Conservation (phyloP, 2,329 filamentous ascomycete genomes). For the Graphium sp. region DNA sequence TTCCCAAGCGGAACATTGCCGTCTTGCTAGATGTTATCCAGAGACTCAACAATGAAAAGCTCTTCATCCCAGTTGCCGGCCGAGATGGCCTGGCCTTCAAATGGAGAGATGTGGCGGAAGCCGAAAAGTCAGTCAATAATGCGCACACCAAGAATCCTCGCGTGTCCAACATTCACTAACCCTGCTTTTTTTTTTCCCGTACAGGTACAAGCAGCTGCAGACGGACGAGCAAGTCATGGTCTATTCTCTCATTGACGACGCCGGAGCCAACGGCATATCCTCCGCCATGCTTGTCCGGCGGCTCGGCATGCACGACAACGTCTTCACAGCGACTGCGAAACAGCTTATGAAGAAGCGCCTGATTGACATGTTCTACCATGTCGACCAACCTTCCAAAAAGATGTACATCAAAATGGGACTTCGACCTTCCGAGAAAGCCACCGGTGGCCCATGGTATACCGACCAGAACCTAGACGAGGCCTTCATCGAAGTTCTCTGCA, state of each 20-base stretch:
- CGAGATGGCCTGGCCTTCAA: constrained; percentile 35
- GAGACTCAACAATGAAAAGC: constrained; percentile 39
- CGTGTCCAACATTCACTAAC: constrained; percentile 2
- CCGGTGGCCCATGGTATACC: constrained; percentile 87
- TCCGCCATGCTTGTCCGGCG: constrained; percentile 66
- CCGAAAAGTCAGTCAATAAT: constrained; percentile 32
- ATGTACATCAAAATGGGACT: constrained; percentile 89
- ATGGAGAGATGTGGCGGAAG: constrained; percentile 40
- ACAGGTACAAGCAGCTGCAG: constrained; percentile 39
- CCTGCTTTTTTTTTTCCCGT: constrained; percentile 4
- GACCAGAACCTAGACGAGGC: constrained; percentile 79
- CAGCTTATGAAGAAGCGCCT: constrained; percentile 66
- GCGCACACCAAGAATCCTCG: neutral
- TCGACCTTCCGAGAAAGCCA: constrained; percentile 74
- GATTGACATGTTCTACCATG: constrained; percentile 80
- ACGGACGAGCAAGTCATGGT: constrained; percentile 69
- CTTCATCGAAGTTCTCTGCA: constrained; percentile 65
- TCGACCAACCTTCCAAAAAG: constrained; percentile 79
- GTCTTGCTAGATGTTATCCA: constrained; percentile 39
- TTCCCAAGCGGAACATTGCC: constrained; percentile 37
- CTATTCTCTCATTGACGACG: constrained; percentile 77
- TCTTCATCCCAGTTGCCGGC: constrained; percentile 32
- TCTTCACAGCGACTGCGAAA: constrained; percentile 69
- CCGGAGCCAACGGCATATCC: constrained; percentile 79
- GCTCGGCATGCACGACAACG: constrained; percentile 69